Conservation (phyloP, 169 alveolate species). For the Babesia gibsoni region DNA sequence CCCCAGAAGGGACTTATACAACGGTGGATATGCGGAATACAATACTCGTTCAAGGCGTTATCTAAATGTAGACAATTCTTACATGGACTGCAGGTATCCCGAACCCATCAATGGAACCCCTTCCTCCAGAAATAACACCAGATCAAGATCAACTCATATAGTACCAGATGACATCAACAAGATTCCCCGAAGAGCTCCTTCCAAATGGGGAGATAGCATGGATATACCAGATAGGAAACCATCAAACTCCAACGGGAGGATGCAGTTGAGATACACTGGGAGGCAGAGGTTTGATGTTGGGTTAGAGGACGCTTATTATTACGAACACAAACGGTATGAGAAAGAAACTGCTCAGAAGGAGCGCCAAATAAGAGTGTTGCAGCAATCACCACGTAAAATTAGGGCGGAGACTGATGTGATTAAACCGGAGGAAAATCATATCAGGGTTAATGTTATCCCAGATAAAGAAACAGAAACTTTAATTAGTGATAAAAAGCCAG, state of each 20-base stretch:
- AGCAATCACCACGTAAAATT: no score
- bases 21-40: conserved; percentile 16
- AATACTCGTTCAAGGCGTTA: conserved; percentile 16
- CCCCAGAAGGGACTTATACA: conserved; percentile 14
- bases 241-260: neutral
- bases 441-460: no score
- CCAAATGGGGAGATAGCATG: neutral
- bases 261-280: conserved; percentile 17
- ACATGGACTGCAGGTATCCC: neutral
- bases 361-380: no score
- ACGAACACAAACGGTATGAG: no score
- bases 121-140: neutral
- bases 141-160: neutral
- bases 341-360: no score
- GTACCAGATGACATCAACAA: no score
- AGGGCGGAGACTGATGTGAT: no score
- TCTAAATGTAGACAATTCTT: neutral
- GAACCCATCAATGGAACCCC: no score
- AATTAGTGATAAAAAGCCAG: neutral
- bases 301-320: no score
- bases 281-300: neutral
- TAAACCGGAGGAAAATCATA: no score
- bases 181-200: neutral
- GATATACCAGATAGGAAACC: neutral
- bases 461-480: no score